Evolutionary conservation across 176 grass and related monocot genomes (phyloP).

Genomic region (Phragmites australis): DNA sequence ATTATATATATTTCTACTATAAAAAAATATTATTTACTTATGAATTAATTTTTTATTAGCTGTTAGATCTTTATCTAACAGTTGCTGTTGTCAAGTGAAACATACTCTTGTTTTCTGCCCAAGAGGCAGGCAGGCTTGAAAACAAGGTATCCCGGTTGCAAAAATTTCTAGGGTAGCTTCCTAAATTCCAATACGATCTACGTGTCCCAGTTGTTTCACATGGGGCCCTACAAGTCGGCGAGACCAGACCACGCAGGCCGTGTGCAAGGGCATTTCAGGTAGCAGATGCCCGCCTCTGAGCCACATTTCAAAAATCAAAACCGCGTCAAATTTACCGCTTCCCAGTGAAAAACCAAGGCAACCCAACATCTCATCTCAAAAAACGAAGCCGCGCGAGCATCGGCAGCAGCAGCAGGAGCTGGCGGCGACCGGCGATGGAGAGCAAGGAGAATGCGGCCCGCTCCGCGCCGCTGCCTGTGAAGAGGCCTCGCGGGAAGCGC

Average conservation of each 20-base stretch:
- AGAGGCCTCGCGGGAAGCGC: not conserved
- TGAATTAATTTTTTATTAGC: too few species aligned
- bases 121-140: too few species aligned
- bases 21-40: too few species aligned
- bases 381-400: not conserved
- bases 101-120: too few species aligned
- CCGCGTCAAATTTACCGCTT: not conserved
- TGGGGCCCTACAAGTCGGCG: not conserved
- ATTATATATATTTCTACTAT: too few species aligned
- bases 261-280: not conserved
- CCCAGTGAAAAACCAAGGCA: not conserved
- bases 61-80: too few species aligned
- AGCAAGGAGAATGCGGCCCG: slow-evolving; percentile 21
- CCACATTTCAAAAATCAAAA: slow-evolving; percentile 12
- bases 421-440: slow-evolving; percentile 13
- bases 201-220: not conserved
- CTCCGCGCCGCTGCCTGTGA: not conserved
- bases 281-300: not conserved
- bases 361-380: not conserved
- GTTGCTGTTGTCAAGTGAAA: too few species aligned
- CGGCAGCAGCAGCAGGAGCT: not conserved
- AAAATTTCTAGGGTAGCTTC: too few species aligned
- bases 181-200: too few species aligned
- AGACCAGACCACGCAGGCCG: not conserved
- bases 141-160: too few species aligned